Percentiles rank a stretch among this genome's conserved stretches.
phyloP scores from a whole-genome alignment of 768 basidiomycete species.

The Boletus coccyginus region DNA sequence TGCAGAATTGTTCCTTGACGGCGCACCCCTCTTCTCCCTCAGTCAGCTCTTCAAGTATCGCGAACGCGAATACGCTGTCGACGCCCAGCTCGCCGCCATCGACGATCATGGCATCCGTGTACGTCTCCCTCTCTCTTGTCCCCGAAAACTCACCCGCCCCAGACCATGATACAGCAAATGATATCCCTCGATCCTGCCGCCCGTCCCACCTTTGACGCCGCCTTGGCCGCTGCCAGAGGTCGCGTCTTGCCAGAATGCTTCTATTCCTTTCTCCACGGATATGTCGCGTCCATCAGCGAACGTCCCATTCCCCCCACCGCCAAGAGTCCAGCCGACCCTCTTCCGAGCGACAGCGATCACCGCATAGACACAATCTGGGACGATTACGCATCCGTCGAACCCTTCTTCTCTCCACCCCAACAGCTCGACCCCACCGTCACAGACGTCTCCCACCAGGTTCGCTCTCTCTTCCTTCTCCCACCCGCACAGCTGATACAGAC shows the following conservation, averaged over 20 bases:
- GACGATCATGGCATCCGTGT: conserved; percentile 84
- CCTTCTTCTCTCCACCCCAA: conserved; percentile 54
- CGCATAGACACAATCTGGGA: conserved; percentile 81
- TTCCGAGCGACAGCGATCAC: conserved; percentile 65
- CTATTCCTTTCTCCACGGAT: conserved; percentile 92
- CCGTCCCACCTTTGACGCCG: conserved; percentile 78
- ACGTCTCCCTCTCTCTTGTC: conserved; percentile 30
- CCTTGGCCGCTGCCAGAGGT: conserved; percentile 72
- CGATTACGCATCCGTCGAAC: conserved; percentile 82
- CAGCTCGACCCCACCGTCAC: conserved; percentile 41
- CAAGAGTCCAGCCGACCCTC: too few relatives aligned
- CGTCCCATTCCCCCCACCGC: conserved; percentile 24
- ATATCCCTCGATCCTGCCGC: conserved; percentile 72
- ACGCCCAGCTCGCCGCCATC: conserved; percentile 66
- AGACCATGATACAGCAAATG: conserved; percentile 91
- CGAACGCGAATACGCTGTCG: conserved; percentile 78
- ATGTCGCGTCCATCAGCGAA: conserved; percentile 78
- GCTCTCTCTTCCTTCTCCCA: too few relatives aligned
- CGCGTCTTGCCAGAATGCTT: conserved; percentile 89
- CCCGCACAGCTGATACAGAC: neutral
- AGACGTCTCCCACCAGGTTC: neutral
- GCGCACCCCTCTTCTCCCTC: conserved; percentile 87
- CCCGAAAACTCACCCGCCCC: conserved; percentile 21
- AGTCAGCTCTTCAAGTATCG: conserved; percentile 95
- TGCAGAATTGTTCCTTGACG: conserved; percentile 94